Evolutionary conservation across 73 alveolate species (phyloP).

Genomic region (Breviolum minutum): DNA sequence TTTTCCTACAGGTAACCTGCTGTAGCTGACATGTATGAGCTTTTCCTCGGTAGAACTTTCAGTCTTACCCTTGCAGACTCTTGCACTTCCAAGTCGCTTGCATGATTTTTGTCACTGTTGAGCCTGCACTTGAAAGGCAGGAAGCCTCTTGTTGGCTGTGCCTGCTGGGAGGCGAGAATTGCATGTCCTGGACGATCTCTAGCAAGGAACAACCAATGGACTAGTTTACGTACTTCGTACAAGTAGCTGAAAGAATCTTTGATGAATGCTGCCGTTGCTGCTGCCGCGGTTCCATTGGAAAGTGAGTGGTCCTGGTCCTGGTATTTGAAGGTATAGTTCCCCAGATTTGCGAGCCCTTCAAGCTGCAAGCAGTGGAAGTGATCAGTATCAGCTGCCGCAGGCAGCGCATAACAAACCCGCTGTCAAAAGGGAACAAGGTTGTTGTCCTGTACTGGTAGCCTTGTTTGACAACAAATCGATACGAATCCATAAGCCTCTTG

Average conservation of each 20-base stretch:
- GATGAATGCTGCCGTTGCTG: neutral
- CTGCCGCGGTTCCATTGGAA: too few species aligned
- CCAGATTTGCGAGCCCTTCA: slow-evolving; percentile 39
- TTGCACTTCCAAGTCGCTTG: neutral
- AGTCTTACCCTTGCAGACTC: too few species aligned
- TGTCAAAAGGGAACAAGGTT: neutral
- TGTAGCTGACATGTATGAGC: neutral
- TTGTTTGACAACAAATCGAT: too few species aligned
- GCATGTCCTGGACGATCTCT: neutral
- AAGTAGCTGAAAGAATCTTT: too few species aligned
- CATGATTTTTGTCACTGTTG: neutral
- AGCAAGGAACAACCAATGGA: too few species aligned
- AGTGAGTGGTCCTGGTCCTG: too few species aligned
- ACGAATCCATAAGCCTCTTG: too few species aligned
- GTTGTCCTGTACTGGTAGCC: too few species aligned
- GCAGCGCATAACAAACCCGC: neutral
- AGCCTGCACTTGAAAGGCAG: neutral
- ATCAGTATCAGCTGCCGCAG: slow-evolving; percentile 46
- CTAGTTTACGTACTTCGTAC: too few species aligned
- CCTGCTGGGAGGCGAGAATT: slow-evolving; percentile 17
- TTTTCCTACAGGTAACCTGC: neutral
- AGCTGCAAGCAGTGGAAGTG: slow-evolving; percentile 58
- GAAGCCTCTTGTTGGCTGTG: slow-evolving; percentile 41
- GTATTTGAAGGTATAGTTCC: neutral
- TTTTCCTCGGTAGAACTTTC: neutral